Base-by-base conservation (phyloP, 441 rosid species). In the Populus hybrid region DNA sequence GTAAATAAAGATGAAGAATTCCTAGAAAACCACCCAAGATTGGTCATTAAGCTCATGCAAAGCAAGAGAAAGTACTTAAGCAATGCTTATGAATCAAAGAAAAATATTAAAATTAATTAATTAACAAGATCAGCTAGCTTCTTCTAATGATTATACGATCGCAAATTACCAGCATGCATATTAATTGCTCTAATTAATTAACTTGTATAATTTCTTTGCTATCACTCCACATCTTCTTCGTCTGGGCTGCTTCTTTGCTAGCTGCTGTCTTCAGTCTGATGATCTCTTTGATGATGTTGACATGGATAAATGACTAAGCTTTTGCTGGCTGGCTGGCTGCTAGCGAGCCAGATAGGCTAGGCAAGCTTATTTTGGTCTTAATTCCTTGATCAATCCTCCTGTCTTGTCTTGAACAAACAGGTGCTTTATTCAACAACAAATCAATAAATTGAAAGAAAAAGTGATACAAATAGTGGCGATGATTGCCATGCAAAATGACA, bases 391-490 rank as follows among this genome's bases (percentile, higher is more conserved):
- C 81, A 76, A 83, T 74, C 78, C 76, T 70, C 72, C 80, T 78
- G 73, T 67, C 61, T 35, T 54, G 70, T 18, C 42, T 67, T 67
- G 76, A 72, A 74, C 36, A 73, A 72, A 80, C 81, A 84, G 79
- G 79, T 63, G 50, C 79, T 67, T 87, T 83, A 85, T 84, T 85
- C 78, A 78, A 80, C 83, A 83, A 82, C 77, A 82, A 85, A 84
- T 82, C 84, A 83, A 87, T 82, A 76, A 79, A 87, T 72, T 46
- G 18, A 16, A 75, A 73, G 64, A 46, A 63, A 63, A 63, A n/a
- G 10, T 78, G 36, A 32, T 38, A 72, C 73, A 70, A 63, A 32
- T 35, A 24, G 70, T 30, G 34, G 10, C 1, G 70, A 7, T 63
- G 78, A 72, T 34, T 28, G 63, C 28, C 81, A 74, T 69, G 77